A percentile compares a stretch with the other conserved stretches of the same genome.
phyloP scores from a whole-genome alignment of 148 eudicot genomes.

The Pharnaceum exiguum region DNA sequence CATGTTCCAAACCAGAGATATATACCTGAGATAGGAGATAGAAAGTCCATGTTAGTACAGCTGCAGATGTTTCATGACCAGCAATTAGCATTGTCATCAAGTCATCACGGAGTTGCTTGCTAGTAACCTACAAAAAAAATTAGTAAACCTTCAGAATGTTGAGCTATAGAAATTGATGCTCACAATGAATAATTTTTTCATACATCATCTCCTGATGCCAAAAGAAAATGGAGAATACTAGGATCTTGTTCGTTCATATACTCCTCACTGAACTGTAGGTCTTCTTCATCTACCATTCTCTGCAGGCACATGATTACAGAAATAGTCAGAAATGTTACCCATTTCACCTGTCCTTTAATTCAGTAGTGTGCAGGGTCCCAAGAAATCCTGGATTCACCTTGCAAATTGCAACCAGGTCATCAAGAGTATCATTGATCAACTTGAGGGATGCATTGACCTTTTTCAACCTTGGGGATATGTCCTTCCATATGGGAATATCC shows the following conservation, averaged over 20 bases:
- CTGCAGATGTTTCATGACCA: conserved; percentile 99
- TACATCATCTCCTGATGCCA: conserved; percentile 99
- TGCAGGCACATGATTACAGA: conserved; percentile 30
- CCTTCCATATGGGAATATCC: conserved; percentile 99
- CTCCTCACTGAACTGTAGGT: conserved; percentile 88
- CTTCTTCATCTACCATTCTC: conserved; percentile 97
- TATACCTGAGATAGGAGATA: conserved; percentile 85
- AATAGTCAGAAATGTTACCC: background rate
- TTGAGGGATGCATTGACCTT: conserved; percentile 85
- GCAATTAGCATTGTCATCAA: conserved; percentile 96
- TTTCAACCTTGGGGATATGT: conserved; percentile 75
- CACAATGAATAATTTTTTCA: conserved; percentile 3
- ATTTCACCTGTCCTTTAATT: no score
- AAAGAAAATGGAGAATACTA: conserved; percentile 93
- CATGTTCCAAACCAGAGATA: background rate
- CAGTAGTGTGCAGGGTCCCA: background rate
- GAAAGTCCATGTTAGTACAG: conserved; percentile 96
- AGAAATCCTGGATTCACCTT: conserved; percentile 51
- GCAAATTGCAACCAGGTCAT: conserved; percentile 79
- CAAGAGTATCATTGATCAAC: conserved; percentile 75
- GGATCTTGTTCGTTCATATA: conserved; percentile 98
- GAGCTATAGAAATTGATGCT: conserved; percentile 3
- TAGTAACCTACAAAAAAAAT: conserved; percentile 59
- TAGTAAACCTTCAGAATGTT: conserved; percentile 1
- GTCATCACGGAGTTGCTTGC: conserved; percentile 99